Percentiles rank a stretch among this genome's conserved stretches.
Evolutionary conservation across 2,329 filamentous ascomycete genomes (phyloP).

Genomic region (Colletotrichum sp.): DNA sequence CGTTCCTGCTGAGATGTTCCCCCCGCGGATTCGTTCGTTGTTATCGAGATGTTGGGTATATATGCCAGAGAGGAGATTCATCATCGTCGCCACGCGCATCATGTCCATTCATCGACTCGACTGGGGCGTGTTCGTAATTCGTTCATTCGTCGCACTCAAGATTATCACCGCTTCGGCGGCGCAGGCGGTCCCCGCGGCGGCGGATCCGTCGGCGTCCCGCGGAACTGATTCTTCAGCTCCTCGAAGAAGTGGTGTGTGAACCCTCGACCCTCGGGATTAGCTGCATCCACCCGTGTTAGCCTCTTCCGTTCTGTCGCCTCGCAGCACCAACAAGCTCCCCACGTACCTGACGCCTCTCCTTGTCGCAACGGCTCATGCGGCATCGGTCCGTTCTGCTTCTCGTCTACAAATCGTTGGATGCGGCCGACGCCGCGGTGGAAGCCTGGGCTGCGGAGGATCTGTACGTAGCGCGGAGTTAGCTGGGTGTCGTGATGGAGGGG

Average conservation of each 20-base stretch:
- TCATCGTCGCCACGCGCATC: not conserved
- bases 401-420: slow-evolving; percentile 57
- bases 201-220: slow-evolving; percentile 48
- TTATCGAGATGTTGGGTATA: not conserved
- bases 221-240: slow-evolving; percentile 56
- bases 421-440: slow-evolving; percentile 59
- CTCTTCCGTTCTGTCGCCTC: not conserved
- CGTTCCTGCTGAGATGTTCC: not conserved
- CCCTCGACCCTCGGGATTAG: slow-evolving; percentile 7
- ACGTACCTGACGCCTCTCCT: slow-evolving; percentile 57
- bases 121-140: not conserved
- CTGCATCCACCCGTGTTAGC: not conserved
- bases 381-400: slow-evolving; percentile 52
- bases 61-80: not conserved
- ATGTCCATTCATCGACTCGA: not conserved
- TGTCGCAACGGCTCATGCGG: slow-evolving; percentile 55
- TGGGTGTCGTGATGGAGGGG: not conserved
- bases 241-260: slow-evolving; percentile 48
- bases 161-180: slow-evolving; percentile 23
- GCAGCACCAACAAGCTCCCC: not conserved
- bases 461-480: not conserved
- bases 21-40: not conserved
- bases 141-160: not conserved
- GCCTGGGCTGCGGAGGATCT: slow-evolving; percentile 56
- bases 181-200: slow-evolving; percentile 23